phyloP scores from a whole-genome alignment of 176 grass and related monocot species.

The Musa acuminata region DNA sequence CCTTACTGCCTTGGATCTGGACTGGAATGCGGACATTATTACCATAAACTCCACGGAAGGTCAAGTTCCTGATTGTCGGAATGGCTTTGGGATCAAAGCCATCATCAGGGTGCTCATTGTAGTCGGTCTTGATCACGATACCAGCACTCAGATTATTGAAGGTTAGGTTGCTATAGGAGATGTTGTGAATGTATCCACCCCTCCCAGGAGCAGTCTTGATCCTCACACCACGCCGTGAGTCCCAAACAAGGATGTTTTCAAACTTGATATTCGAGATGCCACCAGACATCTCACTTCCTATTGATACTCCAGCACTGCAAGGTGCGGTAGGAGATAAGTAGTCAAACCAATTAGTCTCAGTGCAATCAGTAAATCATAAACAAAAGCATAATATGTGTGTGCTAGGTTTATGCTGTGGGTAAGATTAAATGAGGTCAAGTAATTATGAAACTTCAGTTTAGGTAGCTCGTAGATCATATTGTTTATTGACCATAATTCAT shows the following conservation, averaged over 20 bases:
- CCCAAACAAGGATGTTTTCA: conserved; percentile 16
- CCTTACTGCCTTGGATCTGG: conserved; percentile 7
- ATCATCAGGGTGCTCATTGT: conserved; percentile 13
- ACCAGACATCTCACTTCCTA: conserved; percentile 23
- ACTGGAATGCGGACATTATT: conserved; percentile 10
- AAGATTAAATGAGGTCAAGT: no score
- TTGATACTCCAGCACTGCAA: conserved; percentile 22
- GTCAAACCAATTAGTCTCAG: neutral
- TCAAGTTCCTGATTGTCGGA: conserved; percentile 4
- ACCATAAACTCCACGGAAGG: conserved; percentile 10
- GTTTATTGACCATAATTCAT: neutral
- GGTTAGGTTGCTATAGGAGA: conserved; percentile 11
- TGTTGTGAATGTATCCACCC: conserved; percentile 15
- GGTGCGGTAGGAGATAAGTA: neutral
- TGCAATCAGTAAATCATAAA: neutral
- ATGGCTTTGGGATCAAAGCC: conserved; percentile 4
- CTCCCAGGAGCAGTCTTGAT: conserved; percentile 19
- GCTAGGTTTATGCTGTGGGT: no score
- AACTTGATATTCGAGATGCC: conserved; percentile 16
- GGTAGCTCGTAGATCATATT: neutral
- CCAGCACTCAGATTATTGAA: neutral
- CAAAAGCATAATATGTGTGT: neutral
- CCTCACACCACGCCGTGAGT: conserved; percentile 12
- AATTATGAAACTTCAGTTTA: neutral
- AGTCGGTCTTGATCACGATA: conserved; percentile 12